Base-by-base conservation (phyloP, 2,329 filamentous ascomycete genomes). In the Xylaria sp. region DNA sequence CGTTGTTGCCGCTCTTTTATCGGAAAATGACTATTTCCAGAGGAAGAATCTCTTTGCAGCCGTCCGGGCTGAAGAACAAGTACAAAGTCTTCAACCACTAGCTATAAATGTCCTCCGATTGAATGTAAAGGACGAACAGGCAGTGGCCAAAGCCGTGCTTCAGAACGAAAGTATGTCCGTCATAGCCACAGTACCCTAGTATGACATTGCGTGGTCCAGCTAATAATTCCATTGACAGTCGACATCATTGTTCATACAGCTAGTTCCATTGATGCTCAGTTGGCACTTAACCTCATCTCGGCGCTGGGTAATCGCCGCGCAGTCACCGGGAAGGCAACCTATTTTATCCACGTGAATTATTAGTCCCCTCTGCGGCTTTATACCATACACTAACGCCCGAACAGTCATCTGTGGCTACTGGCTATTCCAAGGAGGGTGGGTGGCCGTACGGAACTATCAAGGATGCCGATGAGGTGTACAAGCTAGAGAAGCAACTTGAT, bases 221-320 rank as follows among this genome's bases (percentile, higher is more conserved):
- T 23, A 33, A 43, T 21, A 71, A 56, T 15, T 15, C 42, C 11
- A 5, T 49, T 28, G 37, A 4, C 54, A 78, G 77, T 79, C 45
- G 67, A 76, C 52, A 72, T 79, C 15, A 66, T 78, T 28, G 58
- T 79, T 14, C 74, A 79, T 52, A 74, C 71, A 1, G 76, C 76
- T 9, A 74, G 73, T 52, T 72, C 73, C 15, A 65, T 75, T 19
- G 69, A 75, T 8, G 62, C 69, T 11, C 42, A 25, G 3, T 54
- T 75, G 15, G 61, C 66, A 14, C 58, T 69, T 3, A 66, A 74
- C 58, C 59, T 79, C 4, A 69, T 79, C 40, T 69, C 67, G 11
- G 77, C 73, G 11, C 72, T 79, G 4, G 74, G 74, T 17, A 65
- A 74, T 17, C 73, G 71, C 8, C 72, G 66, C 2, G 64, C 69